Evolutionary conservation across 2,329 filamentous ascomycete species (phyloP).

Genomic region (Elsinoe ampelina): DNA sequence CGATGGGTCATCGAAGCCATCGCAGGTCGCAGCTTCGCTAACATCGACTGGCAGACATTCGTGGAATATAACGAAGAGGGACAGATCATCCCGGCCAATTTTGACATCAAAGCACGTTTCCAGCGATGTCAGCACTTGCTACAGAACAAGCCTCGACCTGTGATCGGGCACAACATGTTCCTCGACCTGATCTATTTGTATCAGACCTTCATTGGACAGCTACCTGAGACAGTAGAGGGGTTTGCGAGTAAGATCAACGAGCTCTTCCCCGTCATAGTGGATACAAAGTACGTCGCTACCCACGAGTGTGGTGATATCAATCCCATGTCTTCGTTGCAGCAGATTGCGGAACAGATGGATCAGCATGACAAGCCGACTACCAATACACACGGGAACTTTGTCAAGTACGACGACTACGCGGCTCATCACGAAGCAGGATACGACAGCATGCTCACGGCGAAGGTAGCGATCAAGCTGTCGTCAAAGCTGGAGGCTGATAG

Average conservation of each 20-base stretch:
- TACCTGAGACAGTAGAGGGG: conserved; percentile 46
- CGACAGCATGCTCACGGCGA: conserved; percentile 52
- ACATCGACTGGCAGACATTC: conserved; percentile 30
- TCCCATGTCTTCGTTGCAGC: conserved; percentile 39
- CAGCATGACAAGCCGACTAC: conserved; percentile 36
- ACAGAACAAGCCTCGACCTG: conserved; percentile 37
- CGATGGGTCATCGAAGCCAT: conserved; percentile 43
- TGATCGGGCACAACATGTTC: conserved; percentile 59
- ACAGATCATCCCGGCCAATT: conserved; percentile 28
- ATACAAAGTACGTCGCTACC: conserved; percentile 56
- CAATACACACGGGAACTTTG: conserved; percentile 28
- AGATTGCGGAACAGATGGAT: conserved; percentile 38
- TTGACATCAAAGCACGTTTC: conserved; percentile 30
- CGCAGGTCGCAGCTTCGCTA: conserved; percentile 29
- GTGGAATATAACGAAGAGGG: conserved; percentile 28
- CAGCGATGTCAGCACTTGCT: conserved; percentile 35
- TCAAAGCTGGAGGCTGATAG: conserved; percentile 40
- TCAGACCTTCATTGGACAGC: conserved; percentile 48
- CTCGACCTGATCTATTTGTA: conserved; percentile 57
- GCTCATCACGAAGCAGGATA: conserved; percentile 54
- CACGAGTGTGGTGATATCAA: conserved; percentile 46
- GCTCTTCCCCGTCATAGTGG: conserved; percentile 49
- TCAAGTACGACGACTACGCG: conserved; percentile 31
- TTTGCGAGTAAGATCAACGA: conserved; percentile 45
- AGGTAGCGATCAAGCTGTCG: conserved; percentile 48